Base-by-base conservation (phyloP, 2,329 filamentous ascomycete genomes). In the Trichophyton verrucosum region DNA sequence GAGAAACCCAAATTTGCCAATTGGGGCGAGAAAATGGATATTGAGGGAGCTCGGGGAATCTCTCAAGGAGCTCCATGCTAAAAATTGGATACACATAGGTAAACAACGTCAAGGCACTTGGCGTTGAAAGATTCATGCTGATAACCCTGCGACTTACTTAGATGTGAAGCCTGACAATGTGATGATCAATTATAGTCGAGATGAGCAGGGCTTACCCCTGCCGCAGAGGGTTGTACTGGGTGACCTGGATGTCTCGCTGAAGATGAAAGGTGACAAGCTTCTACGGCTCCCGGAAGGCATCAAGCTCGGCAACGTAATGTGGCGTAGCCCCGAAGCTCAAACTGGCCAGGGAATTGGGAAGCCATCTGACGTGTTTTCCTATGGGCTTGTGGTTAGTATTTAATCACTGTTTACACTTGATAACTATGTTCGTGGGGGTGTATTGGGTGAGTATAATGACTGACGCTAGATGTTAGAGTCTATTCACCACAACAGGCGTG, bases 141-240 rank as follows among this genome's bases (percentile, higher is more conserved):
- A 49, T 33, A 30, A n/a, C 40, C 57, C 36, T 49, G 33, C 33
- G 6, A 4, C 6, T 27, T 27, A 27, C 24, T 27, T 27, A 59
- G 58, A 59, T 51, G 42, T 59, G 27, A 59, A 59, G 44, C 58
- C 46, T 60, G 58, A 60, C 51, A 60, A 60, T 11, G 58, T 60
- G 30, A 60, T 38, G 44, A 36, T 60, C 36, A 44, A 60, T 44
- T 60, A 60, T 51, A 36, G 44, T 7, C 51, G 11, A 7, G 58
- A 60, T 42, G 17, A 38, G 36, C 44, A 30, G 40, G 58, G 58
- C 33, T 30, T 42, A 44, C 58, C 47, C 42, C 13, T 20, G 20
- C 44, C 17, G 9, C 5, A 47, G 20, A 47, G 20, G 20, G 44
- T 20, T 1, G 44, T 47, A 27, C 11, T 51, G 3, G 42, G 58